Evolutionary conservation across 495 filamentous ascomycete species (phyloP), one percentile per base, ranked within the genome.

Genomic region (Penicillium ucsense): DNA sequence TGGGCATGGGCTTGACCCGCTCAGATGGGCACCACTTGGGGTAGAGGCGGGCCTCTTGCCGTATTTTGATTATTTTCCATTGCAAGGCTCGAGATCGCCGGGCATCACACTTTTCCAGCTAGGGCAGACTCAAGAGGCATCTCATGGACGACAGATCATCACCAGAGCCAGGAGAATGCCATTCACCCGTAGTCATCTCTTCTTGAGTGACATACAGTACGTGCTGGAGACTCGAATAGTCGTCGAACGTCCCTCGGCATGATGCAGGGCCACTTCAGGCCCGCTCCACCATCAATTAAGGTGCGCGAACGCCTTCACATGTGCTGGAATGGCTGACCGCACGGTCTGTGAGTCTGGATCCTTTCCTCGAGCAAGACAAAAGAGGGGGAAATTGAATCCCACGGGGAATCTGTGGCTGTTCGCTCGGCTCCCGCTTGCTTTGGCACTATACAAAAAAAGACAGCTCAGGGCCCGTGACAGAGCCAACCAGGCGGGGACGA

Each of bases 261-360:
- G 11, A 45, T 45, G 32, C 20, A 36, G 32, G 41, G n/a, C 31
- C 11, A 7, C 29, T 32, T 27, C 28, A 45, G 5, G 41, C 30
- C 8, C 12, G 6, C 12, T 33, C 41, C 43, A 28, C 33, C 36
- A 35, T 36, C 33, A 36, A 27, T 8, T 31, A 27, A 34, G 27
- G 7, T 32, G 43, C 43, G 35, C 41, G 47, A 49, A 49, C 40
- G 30, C 37, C 28, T 49, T 49, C 47, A 49, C 47, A 49, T 49
- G 47, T 42, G 37, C 47, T 49, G 12, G 36, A 45, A 33, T 43
- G 28, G 38, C 39, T 29, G 47, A 37, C 8, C 8, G 11, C 28
- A 20, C 30, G 44, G 20, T 20, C 20, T 20, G 20, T 20, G 20
- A 20, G 20, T 20, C 20, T 20, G 20, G 20, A 20, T 20, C 20